Conservation (phyloP, 352 stramenopile species). For the Bremia lactucae region DNA sequence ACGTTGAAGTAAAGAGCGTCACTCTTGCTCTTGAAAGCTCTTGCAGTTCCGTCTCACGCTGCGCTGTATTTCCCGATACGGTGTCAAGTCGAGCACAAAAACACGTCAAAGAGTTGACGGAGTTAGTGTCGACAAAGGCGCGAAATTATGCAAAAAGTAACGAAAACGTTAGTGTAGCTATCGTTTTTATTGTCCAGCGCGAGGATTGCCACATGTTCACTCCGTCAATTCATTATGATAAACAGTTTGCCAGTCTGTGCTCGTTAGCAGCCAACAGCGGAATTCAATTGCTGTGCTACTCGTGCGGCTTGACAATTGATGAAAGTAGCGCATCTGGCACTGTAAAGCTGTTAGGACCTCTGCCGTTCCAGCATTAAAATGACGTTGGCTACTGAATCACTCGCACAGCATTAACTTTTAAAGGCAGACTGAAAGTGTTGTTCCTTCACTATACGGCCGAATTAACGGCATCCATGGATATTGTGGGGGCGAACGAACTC, state of each 20-base stretch:
- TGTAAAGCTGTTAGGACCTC: constrained; percentile 29
- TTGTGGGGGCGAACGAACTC: too few relatives aligned
- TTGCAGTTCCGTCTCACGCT: constrained; percentile 11
- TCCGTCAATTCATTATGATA: constrained; percentile 52
- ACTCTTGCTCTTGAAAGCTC: constrained; percentile 32
- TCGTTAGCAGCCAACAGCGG: constrained; percentile 26
- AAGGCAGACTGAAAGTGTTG: too few relatives aligned
- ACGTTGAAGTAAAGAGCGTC: constrained; percentile 81
- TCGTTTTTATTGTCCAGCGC: constrained; percentile 73
- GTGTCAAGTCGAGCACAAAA: constrained; percentile 64
- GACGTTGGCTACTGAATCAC: too few relatives aligned
- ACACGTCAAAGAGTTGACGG: constrained; percentile 63
- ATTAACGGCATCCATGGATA: too few relatives aligned
- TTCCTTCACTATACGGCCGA: too few relatives aligned
- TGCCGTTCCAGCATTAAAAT: too few relatives aligned
- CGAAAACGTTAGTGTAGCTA: constrained; percentile 28
- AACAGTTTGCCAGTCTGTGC: constrained; percentile 57
- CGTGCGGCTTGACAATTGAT: constrained; percentile 39
- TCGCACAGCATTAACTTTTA: too few relatives aligned
- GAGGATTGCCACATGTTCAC: constrained; percentile 65
- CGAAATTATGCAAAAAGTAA: too few relatives aligned
- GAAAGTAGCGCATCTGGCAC: constrained; percentile 20
- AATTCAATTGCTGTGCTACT: constrained; percentile 58
- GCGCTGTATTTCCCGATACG: constrained; percentile 72
- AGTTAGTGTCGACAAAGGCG: constrained; percentile 28